A percentile compares a stretch with the other conserved stretches of the same genome.
Conservation (phyloP, 1,284 basidiomycete species). For the Somion occarium region DNA sequence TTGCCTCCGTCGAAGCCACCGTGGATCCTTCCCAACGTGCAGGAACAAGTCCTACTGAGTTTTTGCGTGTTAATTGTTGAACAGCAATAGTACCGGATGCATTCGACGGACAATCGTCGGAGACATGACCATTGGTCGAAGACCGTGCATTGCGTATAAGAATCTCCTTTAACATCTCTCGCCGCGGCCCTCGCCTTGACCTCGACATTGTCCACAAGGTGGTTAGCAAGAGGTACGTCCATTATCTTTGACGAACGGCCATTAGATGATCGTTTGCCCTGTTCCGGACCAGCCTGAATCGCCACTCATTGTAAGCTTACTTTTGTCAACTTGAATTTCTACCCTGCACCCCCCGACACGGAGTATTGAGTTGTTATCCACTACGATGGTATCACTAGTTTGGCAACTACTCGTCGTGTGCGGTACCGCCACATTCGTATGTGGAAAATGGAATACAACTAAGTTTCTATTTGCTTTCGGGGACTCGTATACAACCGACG, state of each 20-base stretch:
- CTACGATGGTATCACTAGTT: neutral
- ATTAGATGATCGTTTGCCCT: neutral
- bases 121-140: neutral
- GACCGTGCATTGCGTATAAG: neutral
- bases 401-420: constrained; percentile 2
- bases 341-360: neutral
- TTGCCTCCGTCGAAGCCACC: neutral
- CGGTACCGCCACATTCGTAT: constrained; percentile 15
- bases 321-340: neutral
- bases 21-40: neutral
- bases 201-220: neutral
- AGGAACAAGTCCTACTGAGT: neutral
- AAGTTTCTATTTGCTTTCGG: constrained; percentile 51
- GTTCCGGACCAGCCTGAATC: neutral
- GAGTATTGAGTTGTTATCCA: neutral
- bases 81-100: neutral
- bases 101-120: constrained; percentile 1
- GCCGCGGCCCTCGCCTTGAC: neutral
- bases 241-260: neutral
- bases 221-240: neutral
- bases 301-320: neutral
- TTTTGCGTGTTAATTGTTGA: neutral
- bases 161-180: neutral
- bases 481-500: constrained; percentile 48
- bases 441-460: constrained; percentile 28